Evolutionary conservation across 176 grass and related monocot species (phyloP).

Genomic region (Tuctoria greenei): DNA sequence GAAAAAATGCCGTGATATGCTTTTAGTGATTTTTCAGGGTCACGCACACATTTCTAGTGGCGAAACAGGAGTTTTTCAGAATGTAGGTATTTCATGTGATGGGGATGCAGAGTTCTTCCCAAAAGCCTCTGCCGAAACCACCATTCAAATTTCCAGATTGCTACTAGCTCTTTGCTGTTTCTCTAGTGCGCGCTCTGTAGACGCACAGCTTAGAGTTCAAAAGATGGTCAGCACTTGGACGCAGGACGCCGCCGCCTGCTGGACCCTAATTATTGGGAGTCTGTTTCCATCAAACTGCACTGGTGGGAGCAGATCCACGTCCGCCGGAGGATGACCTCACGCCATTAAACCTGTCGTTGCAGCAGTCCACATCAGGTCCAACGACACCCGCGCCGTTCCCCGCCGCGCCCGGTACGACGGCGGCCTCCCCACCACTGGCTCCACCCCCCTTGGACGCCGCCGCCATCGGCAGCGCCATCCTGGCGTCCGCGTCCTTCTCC

Average conservation of each 20-base stretch:
- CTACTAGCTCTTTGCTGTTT: not conserved
- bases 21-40: not conserved
- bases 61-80: not conserved
- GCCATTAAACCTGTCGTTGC: conserved; percentile 7
- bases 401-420: no score
- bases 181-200: conserved; percentile 24
- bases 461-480: conserved; percentile 47
- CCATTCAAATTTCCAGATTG: conserved; percentile 15
- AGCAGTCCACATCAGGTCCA: conserved; percentile 10
- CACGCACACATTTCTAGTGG: not conserved
- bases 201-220: conserved; percentile 23
- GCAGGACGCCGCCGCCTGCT: not conserved
- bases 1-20: conserved; percentile 20
- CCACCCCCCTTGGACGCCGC: conserved; percentile 24
- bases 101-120: not conserved
- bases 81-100: conserved; percentile 12
- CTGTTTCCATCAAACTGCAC: conserved; percentile 31
- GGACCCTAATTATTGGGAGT: conserved; percentile 33
- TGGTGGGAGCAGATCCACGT: conserved; percentile 10
- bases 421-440: not conserved
- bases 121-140: conserved; percentile 32
- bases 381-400: conserved; percentile 13
- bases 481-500: conserved; percentile 37
- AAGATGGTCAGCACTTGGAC: not conserved
- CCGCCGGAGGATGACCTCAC: conserved; percentile 42